Evolutionary conservation across 2,329 filamentous ascomycete species (phyloP).

Genomic region (Cercospora sojina): DNA sequence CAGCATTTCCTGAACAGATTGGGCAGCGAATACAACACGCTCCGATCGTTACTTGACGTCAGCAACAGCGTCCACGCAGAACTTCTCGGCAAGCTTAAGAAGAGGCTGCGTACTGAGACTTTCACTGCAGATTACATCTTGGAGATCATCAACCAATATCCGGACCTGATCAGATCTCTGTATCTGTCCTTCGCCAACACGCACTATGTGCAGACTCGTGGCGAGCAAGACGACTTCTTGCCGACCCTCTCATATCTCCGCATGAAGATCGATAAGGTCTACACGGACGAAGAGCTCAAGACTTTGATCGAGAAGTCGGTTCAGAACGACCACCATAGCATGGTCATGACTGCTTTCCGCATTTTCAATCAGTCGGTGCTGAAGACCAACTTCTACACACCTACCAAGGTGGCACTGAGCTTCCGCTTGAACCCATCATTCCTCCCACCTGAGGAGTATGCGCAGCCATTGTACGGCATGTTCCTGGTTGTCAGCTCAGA

Average conservation of each 20-base stretch:
- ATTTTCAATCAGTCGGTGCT: constrained; percentile 91
- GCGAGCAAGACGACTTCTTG: constrained; percentile 66
- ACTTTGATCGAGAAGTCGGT: constrained; percentile 77
- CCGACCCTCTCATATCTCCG: constrained; percentile 67
- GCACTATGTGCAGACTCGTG: constrained; percentile 70
- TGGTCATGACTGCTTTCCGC: constrained; percentile 96
- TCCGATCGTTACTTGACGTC: constrained; percentile 75
- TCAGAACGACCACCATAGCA: constrained; percentile 90
- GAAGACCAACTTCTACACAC: constrained; percentile 98
- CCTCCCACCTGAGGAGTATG: constrained; percentile 87
- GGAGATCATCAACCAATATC: constrained; percentile 92
- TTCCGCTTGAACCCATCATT: constrained; percentile 91
- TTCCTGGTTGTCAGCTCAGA: constrained; percentile 97
- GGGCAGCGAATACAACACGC: constrained; percentile 84
- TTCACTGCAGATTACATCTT: constrained; percentile 98
- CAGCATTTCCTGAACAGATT: constrained; percentile 97
- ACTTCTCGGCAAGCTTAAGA: constrained; percentile 90
- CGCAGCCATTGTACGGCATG: constrained; percentile 93
- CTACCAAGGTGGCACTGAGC: constrained; percentile 95
- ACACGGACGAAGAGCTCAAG: constrained; percentile 71
- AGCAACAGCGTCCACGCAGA: constrained; percentile 83
- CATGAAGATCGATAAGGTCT: constrained; percentile 67
- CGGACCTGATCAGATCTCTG: constrained; percentile 77
- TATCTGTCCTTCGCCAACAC: constrained; percentile 90
- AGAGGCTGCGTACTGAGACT: constrained; percentile 88